Base-by-base conservation (phyloP, 257 asterid species). In the Cinchona pubescens region DNA sequence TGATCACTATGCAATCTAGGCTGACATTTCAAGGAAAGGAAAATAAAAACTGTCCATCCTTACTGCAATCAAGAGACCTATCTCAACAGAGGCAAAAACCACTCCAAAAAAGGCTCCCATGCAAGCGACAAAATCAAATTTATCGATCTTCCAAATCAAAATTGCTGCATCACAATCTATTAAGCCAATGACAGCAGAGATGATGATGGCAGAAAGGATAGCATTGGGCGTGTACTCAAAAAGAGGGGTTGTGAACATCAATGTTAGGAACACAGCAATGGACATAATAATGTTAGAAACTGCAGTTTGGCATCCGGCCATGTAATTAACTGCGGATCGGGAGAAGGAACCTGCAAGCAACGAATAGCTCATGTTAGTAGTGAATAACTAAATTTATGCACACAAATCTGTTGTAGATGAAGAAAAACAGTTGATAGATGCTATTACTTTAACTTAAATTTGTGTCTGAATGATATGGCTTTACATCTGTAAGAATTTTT, bases 21-120 rank as follows among this genome's bases (percentile, higher is more conserved):
- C 18, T 60, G 59, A 79, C n/a, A 6, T n/a, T 7, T 59, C 1
- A 5, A 40, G 30, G 11, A 59, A 27, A 1, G 30, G 13, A n/a
- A n/a, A 56, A 49, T 45, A 61, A 59, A 25, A 30, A 13, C 42
- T 10, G 53, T 70, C 51, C 4, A 60, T 34, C 18, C 85, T 84
- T 86, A 94, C 98, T 49, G 98, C 98, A 6, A 94, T 83, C 81
- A 94, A 64, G 82, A 94, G 97, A 63, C 97, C 98, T 16, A 87
- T 87, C 83, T 94, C 98, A 46, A 94, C 98, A 2, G 92, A 86
- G 75, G 32, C 81, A 15, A 92, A 94, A 73, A 94, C 91, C 9
- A 94, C 98, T 18, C 98, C 98, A 2, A 94, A 83, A 67, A 94
- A 92, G 63, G 98, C 97, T 40, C 98, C 98, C 91, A 91, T 87